A percentile compares a stretch with the other conserved stretches of the same genome.
These are phyloP conservation scores for Myriosclerotinia curreyana DNA, from an alignment of 2,329 filamentous ascomycete genomes.

Conservation along the genomic window DNA sequence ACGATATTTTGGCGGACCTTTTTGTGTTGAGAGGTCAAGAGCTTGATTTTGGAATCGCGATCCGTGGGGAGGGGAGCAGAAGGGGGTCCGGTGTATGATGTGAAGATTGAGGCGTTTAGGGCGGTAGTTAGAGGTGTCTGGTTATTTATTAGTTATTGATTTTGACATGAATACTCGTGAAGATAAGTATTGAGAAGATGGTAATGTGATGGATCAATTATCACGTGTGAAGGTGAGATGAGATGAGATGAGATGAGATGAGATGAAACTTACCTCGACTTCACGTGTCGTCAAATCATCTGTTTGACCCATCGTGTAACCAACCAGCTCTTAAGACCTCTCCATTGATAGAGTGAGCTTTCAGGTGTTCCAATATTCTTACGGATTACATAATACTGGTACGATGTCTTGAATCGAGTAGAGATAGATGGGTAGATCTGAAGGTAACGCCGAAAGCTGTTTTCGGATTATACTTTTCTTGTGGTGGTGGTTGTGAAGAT, in stretches of 20 bases:
- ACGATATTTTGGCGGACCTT: constrained; percentile 30
- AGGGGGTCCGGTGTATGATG: constrained; percentile 30
- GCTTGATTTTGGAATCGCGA: constrained; percentile 26
- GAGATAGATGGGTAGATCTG: neutral
- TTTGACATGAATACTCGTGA: fast-evolving
- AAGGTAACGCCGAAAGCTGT: neutral
- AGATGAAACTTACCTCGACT: constrained; percentile 9
- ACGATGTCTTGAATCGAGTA: neutral
- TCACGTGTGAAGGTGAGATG: too few relatives aligned
- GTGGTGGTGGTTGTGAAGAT: too few relatives aligned
- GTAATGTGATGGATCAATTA: neutral
- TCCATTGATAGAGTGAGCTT: too few relatives aligned
- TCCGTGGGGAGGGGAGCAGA: constrained; percentile 11
- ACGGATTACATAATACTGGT: neutral
- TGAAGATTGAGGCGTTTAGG: constrained; percentile 31
- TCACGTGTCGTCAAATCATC: neutral
- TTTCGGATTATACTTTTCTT: neutral
- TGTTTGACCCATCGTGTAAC: neutral
- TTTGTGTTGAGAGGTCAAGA: constrained; percentile 31
- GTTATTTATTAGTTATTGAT: neutral
- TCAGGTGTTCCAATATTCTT: neutral
- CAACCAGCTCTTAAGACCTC: too few relatives aligned
- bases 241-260: too few relatives aligned
- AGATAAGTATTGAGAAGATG: neutral
- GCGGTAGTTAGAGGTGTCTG: constrained; percentile 16